These are phyloP conservation scores for Emergomyces orientalis DNA, from an alignment of 2,329 filamentous ascomycete species.

Conservation along the genomic window DNA sequence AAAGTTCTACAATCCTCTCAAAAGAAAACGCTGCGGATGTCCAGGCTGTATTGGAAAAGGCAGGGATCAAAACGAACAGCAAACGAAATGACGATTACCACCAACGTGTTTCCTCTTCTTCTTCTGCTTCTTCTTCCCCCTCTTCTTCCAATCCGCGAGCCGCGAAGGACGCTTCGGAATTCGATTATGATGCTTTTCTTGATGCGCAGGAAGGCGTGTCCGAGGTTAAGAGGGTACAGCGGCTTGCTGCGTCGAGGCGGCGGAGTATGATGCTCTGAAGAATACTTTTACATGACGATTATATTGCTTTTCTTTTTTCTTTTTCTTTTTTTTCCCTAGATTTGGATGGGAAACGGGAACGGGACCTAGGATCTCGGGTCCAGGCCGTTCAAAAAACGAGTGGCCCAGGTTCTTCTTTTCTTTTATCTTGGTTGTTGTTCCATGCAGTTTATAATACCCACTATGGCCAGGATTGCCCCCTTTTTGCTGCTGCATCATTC, in stretches of 20 bases:
- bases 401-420: background rate
- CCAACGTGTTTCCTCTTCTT: background rate
- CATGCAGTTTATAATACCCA: background rate
- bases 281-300: background rate
- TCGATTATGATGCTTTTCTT: background rate
- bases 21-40: background rate
- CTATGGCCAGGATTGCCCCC: background rate
- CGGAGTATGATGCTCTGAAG: conserved; percentile 31
- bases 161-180: background rate
- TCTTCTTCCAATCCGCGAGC: background rate
- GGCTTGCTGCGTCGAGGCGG: conserved; percentile 26
- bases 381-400: background rate
- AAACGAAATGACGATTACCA: background rate
- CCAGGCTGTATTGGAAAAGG: background rate
- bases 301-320: background rate
- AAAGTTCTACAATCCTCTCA: background rate
- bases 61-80: background rate
- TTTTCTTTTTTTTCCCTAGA: no score
- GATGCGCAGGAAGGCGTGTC: background rate
- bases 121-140: background rate
- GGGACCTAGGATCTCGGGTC: background rate
- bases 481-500: background rate
- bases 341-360: background rate
- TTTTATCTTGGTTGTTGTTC: background rate
- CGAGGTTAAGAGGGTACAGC: conserved; percentile 15